Evolutionary conservation across 2,329 filamentous ascomycete genomes (phyloP).

Genomic region (Colletotrichum eleusines): DNA sequence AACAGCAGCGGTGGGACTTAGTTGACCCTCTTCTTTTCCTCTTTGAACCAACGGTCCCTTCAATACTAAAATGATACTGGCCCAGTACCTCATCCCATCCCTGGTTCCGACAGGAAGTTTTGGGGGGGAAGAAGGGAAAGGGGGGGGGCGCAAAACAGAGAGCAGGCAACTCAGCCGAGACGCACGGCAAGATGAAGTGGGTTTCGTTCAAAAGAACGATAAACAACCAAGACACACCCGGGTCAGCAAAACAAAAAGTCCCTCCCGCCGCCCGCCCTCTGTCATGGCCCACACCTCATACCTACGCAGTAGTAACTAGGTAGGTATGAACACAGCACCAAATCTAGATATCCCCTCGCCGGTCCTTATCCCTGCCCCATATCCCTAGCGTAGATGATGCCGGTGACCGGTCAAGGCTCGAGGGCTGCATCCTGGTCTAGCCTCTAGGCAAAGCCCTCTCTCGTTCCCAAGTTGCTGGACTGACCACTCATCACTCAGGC

Average conservation of each 20-base stretch:
- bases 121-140: too few species aligned
- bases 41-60: conserved; percentile 15
- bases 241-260: not conserved
- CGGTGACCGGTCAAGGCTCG: conserved; percentile 23
- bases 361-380: not conserved
- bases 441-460: conserved; percentile 33
- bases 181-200: not conserved
- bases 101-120: not conserved
- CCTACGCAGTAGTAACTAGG: not conserved
- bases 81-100: not conserved
- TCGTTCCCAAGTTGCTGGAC: conserved; percentile 40
- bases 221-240: not conserved
- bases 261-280: not conserved
- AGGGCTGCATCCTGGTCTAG: conserved; percentile 27
- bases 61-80: conserved; percentile 1
- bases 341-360: not conserved
- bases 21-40: not conserved
- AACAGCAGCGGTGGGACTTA: conserved; percentile 11
- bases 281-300: too few species aligned
- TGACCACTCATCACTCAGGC: conserved; percentile 26
- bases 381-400: conserved; percentile 34
- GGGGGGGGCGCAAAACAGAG: not conserved
- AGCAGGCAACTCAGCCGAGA: not conserved
- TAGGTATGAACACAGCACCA: not conserved
- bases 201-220: not conserved